These are phyloP conservation scores for Maudiozyma saulgeensis DNA, from an alignment of 805 yeast genomes.

Conservation along the genomic window DNA sequence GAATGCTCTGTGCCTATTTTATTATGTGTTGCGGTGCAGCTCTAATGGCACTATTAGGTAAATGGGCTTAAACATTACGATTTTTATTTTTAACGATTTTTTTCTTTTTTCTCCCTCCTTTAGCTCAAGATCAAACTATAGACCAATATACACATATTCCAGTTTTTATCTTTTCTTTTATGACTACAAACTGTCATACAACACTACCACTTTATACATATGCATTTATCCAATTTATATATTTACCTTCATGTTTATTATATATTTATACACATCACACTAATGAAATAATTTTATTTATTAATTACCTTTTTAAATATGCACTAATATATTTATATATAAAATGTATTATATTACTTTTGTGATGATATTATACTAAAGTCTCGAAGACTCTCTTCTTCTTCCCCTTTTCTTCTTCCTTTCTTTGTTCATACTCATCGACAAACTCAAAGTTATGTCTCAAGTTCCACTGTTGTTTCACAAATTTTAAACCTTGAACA, in stretches of 20 bases:
- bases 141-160: background rate
- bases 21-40: conserved; percentile 61
- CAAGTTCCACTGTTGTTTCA: conserved; percentile 70
- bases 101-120: too few species aligned
- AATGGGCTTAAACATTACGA: conserved; percentile 46
- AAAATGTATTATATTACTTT: background rate
- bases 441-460: conserved; percentile 64
- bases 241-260: background rate
- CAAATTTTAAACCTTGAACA: conserved; percentile 67
- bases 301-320: background rate
- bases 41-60: conserved; percentile 66
- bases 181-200: background rate
- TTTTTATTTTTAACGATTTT: too few species aligned
- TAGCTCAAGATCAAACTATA: background rate
- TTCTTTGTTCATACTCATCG: conserved; percentile 53
- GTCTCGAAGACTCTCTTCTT: conserved; percentile 71
- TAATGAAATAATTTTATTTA: background rate
- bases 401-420: conserved; percentile 44
- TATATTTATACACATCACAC: background rate
- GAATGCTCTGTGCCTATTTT: conserved; percentile 34
- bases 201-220: background rate
- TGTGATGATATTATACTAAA: conserved; percentile 16
- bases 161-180: background rate
- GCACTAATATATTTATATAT: background rate
- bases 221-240: background rate